phyloP scores from a whole-genome alignment of 225 moss, liverwort and hornwort genomes.

The Marchantia paleacea region DNA sequence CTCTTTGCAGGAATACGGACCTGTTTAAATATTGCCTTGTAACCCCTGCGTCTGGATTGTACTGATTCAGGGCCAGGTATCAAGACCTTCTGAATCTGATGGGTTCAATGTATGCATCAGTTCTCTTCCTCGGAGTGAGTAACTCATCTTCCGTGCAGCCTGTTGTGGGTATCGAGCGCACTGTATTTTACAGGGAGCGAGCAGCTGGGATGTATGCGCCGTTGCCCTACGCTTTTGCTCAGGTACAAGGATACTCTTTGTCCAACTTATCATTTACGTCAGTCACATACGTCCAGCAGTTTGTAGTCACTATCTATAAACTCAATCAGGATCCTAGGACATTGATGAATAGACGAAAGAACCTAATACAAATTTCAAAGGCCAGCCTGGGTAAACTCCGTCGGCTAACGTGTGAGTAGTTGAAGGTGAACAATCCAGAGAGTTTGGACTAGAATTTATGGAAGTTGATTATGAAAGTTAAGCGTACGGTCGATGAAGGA shows the following conservation, averaged over 20 bases:
- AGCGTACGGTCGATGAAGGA: background rate
- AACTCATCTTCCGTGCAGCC: conserved; percentile 88
- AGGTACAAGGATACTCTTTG: conserved; percentile 41
- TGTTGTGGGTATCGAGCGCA: conserved; percentile 80
- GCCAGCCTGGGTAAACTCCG: background rate
- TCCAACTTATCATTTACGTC: background rate
- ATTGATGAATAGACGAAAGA: background rate
- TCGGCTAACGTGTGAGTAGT: background rate
- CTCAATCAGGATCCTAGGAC: background rate
- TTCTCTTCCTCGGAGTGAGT: conserved; percentile 83
- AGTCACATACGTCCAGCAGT: background rate
- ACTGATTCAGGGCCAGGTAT: conserved; percentile 47
- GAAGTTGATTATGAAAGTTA: background rate
- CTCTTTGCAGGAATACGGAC: background rate
- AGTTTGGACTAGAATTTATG: background rate
- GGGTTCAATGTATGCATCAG: conserved; percentile 90
- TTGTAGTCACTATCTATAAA: background rate
- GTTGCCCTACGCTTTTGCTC: conserved; percentile 77
- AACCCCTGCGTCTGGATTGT: background rate
- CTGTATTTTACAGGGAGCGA: conserved; percentile 86
- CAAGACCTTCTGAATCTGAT: conserved; percentile 86
- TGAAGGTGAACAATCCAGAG: background rate
- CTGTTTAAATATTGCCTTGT: background rate
- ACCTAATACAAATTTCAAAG: background rate
- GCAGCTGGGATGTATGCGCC: conserved; percentile 96